These are phyloP conservation scores for Herpotrichia juniperi DNA, from an alignment of 2,329 filamentous ascomycete species.

Conservation along the genomic window DNA sequence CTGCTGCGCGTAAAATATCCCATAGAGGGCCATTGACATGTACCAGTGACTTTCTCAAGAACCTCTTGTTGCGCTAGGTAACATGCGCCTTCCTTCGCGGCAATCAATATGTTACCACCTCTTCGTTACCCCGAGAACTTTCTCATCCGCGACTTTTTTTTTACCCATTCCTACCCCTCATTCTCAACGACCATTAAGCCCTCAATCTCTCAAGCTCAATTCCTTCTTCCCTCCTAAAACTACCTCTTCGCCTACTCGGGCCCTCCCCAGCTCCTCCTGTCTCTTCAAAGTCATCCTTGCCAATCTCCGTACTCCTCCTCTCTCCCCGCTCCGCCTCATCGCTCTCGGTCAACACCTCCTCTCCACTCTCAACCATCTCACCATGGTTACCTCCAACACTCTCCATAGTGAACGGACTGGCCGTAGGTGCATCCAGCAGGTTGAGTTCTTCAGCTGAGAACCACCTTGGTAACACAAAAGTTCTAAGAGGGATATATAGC, in stretches of 20 bases:
- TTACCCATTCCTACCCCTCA: too few relatives aligned
- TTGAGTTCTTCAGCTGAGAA: constrained; percentile 57
- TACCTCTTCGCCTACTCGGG: constrained; percentile 21
- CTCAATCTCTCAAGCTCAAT: constrained; percentile 25
- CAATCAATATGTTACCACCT: too few relatives aligned
- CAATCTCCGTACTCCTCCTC: constrained; percentile 14
- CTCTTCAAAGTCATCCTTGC: constrained; percentile 8
- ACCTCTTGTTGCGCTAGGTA: too few relatives aligned
- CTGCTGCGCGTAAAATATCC: too few relatives aligned
- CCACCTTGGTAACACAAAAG: constrained; percentile 56
- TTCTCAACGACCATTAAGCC: too few relatives aligned
- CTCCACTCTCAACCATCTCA: constrained; percentile 15
- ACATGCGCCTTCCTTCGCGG: too few relatives aligned
- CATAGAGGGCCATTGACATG: too few relatives aligned
- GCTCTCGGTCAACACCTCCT: constrained; percentile 24
- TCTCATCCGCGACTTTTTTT: too few relatives aligned
- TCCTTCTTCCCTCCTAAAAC: constrained; percentile 20
- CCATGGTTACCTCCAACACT: constrained; percentile 58
- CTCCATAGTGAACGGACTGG: constrained; percentile 59
- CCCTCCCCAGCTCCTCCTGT: constrained; percentile 10
- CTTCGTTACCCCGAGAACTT: too few relatives aligned
- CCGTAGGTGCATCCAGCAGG: constrained; percentile 61
- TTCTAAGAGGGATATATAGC: constrained; percentile 61
- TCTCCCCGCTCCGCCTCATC: constrained; percentile 36
- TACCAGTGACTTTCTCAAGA: too few relatives aligned